These are phyloP conservation scores for Arthrocladium fulminans DNA, from an alignment of 2,329 filamentous ascomycete genomes.

Conservation along the genomic window DNA sequence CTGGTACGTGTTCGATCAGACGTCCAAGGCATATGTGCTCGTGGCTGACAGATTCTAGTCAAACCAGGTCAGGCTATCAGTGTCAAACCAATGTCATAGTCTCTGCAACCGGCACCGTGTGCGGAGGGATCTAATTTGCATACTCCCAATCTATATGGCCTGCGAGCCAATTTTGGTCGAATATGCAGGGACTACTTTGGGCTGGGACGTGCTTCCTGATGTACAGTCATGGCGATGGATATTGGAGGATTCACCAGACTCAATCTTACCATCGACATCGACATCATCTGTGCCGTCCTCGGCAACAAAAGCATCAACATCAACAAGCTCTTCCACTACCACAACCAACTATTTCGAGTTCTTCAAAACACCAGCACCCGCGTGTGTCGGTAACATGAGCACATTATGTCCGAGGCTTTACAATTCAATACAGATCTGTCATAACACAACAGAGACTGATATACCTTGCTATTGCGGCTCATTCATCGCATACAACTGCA, in stretches of 20 bases:
- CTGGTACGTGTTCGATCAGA: background rate
- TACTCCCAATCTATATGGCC: background rate
- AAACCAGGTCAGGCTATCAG: background rate
- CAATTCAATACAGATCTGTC: background rate
- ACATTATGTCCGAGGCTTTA: background rate
- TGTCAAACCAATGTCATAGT: background rate
- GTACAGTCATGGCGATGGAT: too few relatives aligned
- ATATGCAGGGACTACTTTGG: too few relatives aligned
- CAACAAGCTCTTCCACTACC: background rate
- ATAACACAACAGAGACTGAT: background rate
- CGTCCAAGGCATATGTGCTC: background rate
- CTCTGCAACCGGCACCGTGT: background rate
- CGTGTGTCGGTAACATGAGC: background rate
- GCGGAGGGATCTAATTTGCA: background rate
- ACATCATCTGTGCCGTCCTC: too few relatives aligned
- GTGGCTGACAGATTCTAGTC: background rate
- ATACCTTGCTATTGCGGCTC: constrained; percentile 1
- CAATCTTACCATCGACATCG: too few relatives aligned
- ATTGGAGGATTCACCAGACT: too few relatives aligned
- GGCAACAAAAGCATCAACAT: background rate
- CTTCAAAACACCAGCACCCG: background rate
- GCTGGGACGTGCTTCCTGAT: too few relatives aligned
- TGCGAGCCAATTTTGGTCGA: background rate
- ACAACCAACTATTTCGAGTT: background rate
- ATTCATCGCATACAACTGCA: background rate